These are phyloP conservation scores for Coniochaeta ligniaria DNA, from an alignment of 2,329 filamentous ascomycete genomes.

Conservation along the genomic window DNA sequence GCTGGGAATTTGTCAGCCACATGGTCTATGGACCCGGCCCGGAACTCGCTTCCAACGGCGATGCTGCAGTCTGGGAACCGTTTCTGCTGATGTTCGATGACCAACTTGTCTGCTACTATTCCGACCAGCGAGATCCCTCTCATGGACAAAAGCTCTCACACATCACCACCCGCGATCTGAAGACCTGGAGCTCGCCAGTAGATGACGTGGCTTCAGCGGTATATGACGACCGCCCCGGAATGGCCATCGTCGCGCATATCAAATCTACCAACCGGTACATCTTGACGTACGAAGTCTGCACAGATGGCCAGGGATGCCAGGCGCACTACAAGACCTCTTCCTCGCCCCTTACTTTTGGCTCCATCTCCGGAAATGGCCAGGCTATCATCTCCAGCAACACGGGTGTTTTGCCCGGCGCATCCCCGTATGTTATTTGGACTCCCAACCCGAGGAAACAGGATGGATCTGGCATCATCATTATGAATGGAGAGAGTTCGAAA, in stretches of 20 bases:
- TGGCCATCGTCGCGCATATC: slow-evolving; percentile 55
- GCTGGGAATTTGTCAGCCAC: background rate
- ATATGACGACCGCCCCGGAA: slow-evolving; percentile 59
- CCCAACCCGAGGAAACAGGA: no score
- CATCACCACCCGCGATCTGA: slow-evolving; percentile 52
- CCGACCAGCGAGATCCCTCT: slow-evolving; percentile 59
- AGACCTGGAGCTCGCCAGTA: slow-evolving; percentile 50
- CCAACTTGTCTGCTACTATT: slow-evolving; percentile 60
- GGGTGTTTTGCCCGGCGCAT: slow-evolving; percentile 28
- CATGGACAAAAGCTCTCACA: slow-evolving; percentile 65
- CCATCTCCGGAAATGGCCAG: no score
- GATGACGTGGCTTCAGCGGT: slow-evolving; percentile 56
- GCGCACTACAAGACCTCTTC: no score
- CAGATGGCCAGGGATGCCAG: no score
- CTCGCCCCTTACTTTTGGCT: no score
- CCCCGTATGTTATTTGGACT: slow-evolving; percentile 37
- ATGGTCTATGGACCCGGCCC: background rate
- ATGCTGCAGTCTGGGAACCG: background rate
- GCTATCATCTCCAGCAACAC: no score
- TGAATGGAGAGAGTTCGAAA: no score
- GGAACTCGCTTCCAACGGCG: background rate
- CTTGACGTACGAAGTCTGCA: slow-evolving; percentile 34
- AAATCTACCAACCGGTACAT: slow-evolving; percentile 50
- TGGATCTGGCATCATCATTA: no score
- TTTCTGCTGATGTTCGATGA: slow-evolving; percentile 37